Base-by-base conservation (phyloP, 768 basidiomycete species). In the Naganishia antarctica region DNA sequence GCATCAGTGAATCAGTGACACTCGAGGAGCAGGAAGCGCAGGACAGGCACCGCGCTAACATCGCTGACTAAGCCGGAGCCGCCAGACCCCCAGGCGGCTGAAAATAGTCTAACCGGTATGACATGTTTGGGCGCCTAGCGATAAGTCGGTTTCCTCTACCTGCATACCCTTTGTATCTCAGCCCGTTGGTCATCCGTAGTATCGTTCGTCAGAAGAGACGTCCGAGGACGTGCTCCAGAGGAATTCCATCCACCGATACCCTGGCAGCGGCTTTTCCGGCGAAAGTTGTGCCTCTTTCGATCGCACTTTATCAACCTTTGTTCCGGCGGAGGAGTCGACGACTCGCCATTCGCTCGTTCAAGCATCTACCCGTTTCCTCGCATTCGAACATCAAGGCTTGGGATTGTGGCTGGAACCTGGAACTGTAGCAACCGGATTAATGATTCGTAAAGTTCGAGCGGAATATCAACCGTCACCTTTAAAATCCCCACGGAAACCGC, bases 51-150 rank as follows among this genome's bases (percentile, higher is more conserved):
- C n/a, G 43, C 8, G 43, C 43, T 44, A 44, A 21, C 11, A 5
- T 21, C 6, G 32, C 53, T 57, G 32, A 57, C 32, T 57, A 57
- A 57, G 53, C 34, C 53, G 53, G 53, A 57, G n/a, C 53, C 53
- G 53, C 3, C 13, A 12, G 9, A 16, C n/a, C 11, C 2, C 31
- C n/a, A 15, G 15, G 34, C 31, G 50, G 50, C 50, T 44, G 23
- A 57, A 57, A 57, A 57, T 57, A 57, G 53, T 53, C 18, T 37
- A 37, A 34, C 23, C 32, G 50, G 18, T 53, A 53, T 53, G 51
- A 53, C 51, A 53, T 53, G 47, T 49, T 49, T 46, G 15, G 45
- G 45, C 45, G 45, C 49, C 49, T 26, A 50, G 49, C 49, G 11
- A 25, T 48, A 28, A 41, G 53, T 9, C 37, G 37, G n/a, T 57